Conservation (phyloP, 2,329 filamentous ascomycete genomes). For the Plectosphaerella sp. region DNA sequence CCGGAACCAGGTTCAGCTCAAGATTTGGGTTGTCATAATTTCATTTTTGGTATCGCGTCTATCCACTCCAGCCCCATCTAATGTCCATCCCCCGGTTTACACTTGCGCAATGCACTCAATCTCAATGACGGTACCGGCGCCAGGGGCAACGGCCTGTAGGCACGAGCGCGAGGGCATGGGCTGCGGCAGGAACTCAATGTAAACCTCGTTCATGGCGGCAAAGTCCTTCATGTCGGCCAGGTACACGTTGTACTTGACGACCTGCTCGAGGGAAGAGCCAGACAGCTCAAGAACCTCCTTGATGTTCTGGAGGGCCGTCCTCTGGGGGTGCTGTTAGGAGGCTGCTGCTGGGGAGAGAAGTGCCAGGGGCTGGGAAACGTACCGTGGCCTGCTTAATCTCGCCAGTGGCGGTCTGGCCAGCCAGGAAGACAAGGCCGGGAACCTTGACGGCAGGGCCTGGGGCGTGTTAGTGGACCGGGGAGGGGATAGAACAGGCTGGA, state of each 20-base stretch:
- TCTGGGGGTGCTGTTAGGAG: background rate
- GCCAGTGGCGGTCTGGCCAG: constrained; percentile 42
- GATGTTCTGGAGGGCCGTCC: constrained; percentile 52
- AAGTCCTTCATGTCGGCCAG: constrained; percentile 63
- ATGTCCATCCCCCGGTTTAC: constrained; percentile 8
- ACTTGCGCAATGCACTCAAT: constrained; percentile 38
- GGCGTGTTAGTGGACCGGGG: background rate
- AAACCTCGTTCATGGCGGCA: constrained; percentile 46
- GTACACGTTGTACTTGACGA: constrained; percentile 65
- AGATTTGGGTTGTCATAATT: no score
- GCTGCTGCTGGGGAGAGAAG: background rate
- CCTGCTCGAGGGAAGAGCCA: constrained; percentile 53
- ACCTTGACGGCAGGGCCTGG: constrained; percentile 35
- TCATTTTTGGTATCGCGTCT: no score
- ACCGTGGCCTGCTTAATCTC: constrained; percentile 42
- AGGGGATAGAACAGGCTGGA: background rate
- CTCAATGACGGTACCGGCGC: constrained; percentile 35
- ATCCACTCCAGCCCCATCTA: no score
- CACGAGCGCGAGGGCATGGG: constrained; percentile 37
- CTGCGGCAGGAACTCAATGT: constrained; percentile 32
- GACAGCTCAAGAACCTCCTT: constrained; percentile 54
- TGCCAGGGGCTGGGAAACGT: constrained; percentile 6
- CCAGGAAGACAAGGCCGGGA: constrained; percentile 40
- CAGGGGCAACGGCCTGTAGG: constrained; percentile 32
- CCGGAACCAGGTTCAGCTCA: no score